These are phyloP conservation scores for Cocos nucifera DNA, from an alignment of 176 grass and related monocot species.

Conservation along the genomic window DNA sequence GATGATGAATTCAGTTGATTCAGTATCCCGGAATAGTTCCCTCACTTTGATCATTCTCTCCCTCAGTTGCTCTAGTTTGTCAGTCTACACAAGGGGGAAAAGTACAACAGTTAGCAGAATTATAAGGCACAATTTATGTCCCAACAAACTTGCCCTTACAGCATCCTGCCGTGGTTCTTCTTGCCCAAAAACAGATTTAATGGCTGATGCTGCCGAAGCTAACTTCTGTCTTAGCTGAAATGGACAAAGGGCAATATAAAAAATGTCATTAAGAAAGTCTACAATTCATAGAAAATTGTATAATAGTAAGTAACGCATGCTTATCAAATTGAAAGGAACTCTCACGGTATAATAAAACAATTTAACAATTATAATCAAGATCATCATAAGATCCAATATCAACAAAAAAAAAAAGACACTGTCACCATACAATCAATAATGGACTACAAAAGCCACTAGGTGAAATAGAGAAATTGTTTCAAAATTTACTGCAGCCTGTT, in stretches of 20 bases:
- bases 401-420: too few relatives aligned
- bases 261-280: background rate
- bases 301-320: too few relatives aligned
- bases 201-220: slow-evolving; percentile 90
- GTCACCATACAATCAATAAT: too few relatives aligned
- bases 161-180: slow-evolving; percentile 63
- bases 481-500: too few relatives aligned
- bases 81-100: slow-evolving; percentile 29
- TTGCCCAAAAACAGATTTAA: slow-evolving; percentile 99
- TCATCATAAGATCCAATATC: too few relatives aligned
- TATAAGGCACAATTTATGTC: slow-evolving; percentile 6
- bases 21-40: slow-evolving; percentile 76
- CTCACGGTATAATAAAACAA: too few relatives aligned
- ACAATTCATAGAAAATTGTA: too few relatives aligned
- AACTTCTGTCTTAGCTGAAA: slow-evolving; percentile 72
- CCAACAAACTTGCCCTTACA: slow-evolving; percentile 37
- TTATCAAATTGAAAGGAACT: too few relatives aligned
- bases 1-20: slow-evolving; percentile 91
- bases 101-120: slow-evolving; percentile 2
- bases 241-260: background rate
- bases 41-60: slow-evolving; percentile 92
- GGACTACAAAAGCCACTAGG: too few relatives aligned
- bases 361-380: too few relatives aligned
- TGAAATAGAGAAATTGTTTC: too few relatives aligned
- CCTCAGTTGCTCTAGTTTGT: slow-evolving; percentile 85